Conservation (phyloP, 257 asterid genomes). For the Primulina eburnea region DNA sequence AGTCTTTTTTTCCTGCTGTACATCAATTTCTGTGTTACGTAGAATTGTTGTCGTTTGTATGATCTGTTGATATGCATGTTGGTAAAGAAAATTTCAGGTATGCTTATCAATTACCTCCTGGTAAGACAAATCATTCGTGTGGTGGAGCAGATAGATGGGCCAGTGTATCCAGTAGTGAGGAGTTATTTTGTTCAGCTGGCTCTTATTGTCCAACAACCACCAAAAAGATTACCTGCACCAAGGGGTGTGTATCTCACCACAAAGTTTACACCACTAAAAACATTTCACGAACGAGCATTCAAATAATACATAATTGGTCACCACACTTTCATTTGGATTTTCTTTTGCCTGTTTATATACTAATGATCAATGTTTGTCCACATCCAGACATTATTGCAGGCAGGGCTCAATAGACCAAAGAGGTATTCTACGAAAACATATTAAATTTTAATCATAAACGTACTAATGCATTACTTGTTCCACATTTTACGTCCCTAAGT, state of each 20-base stretch:
- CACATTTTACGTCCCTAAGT: background rate
- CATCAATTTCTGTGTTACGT: slow-evolving; percentile 17
- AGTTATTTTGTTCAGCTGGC: slow-evolving; percentile 88
- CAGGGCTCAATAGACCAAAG: slow-evolving; percentile 70
- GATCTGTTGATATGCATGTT: slow-evolving; percentile 37
- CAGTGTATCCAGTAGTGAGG: slow-evolving; percentile 57
- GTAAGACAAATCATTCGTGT: slow-evolving; percentile 71
- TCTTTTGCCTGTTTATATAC: slow-evolving; percentile 21
- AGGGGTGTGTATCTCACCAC: slow-evolving; percentile 51
- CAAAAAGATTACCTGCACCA: slow-evolving; percentile 50
- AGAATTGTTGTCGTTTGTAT: slow-evolving; percentile 23
- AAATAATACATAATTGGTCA: slow-evolving; percentile 16
- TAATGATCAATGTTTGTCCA: slow-evolving; percentile 24
- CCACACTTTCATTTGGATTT: slow-evolving; percentile 19
- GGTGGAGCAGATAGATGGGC: slow-evolving; percentile 98
- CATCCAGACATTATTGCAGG: slow-evolving; percentile 89
- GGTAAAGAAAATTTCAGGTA: slow-evolving; percentile 57
- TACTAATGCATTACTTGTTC: slow-evolving; percentile 9
- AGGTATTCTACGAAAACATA: slow-evolving; percentile 36
- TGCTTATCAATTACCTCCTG: slow-evolving; percentile 79
- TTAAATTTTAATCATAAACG: slow-evolving; percentile 1
- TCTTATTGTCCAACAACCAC: slow-evolving; percentile 87
- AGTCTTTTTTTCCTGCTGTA: slow-evolving; percentile 40
- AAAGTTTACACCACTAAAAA: slow-evolving; percentile 20
- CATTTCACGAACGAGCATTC: slow-evolving; percentile 24